Base-by-base conservation (phyloP, 148 eudicot species). In the Diospyros lotus region DNA sequence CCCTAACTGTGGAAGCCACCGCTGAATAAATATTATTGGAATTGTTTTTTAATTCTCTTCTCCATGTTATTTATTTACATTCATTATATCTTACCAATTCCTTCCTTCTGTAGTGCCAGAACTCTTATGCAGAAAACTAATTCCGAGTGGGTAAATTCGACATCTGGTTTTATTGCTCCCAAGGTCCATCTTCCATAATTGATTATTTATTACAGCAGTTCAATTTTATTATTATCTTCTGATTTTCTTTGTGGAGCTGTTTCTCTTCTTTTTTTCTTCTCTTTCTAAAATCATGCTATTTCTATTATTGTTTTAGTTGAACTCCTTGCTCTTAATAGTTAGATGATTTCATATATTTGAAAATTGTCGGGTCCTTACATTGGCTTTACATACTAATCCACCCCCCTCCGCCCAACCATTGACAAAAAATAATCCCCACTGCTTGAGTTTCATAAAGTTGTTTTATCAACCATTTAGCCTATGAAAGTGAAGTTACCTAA, bases 401-500 rank as follows among this genome's bases (percentile, higher is more conserved):
- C 18, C 18, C 6, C 3, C 17, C 17, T n/a, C 15, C 4, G 6
- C 2, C 18, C 6, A 41, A 38, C 28, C 18, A 2, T 60, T 60
- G 40, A 1, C 6, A 39, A 18, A 18, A 41, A 17, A 9, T 17
- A 56, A 13, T 15, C 4, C 64, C 28, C 10, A 18, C 28, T 60
- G 2, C 7, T 38, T 17, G 28, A 71, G 18, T 60, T 78, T 73
- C 79, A 80, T 67, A 17, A 55, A 13, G 18, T 67, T 65, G 50
- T 11, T 67, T 67, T 10, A n/a, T 28, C 28, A 28, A 28, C 28
- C 28, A 28, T 28, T 28, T 28, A 28, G 28, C 28, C 28, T 0
- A 28, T 28, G 75, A 75, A 84, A 85, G 39, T 78, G 68, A 66
- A 38, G 82, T 76, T 73, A 80, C 71, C 41, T 38, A 28, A 28